These are phyloP conservation scores for Linnemannia schmuckeri DNA, from an alignment of 192 early-diverging fungal species.

Conservation along the genomic window DNA sequence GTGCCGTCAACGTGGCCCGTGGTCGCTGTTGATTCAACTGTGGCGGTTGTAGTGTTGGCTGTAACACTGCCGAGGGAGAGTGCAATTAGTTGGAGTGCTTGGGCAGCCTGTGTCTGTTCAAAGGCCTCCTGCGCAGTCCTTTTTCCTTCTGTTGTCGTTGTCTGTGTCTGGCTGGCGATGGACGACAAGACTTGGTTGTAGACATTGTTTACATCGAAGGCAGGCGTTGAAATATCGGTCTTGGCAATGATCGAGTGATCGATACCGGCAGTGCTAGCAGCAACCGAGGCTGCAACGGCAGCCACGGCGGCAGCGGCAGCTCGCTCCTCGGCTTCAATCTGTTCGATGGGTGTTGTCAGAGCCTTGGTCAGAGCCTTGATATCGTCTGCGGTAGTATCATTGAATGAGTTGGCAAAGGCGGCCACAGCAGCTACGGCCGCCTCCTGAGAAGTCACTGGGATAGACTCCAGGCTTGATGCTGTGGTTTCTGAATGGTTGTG, in stretches of 20 bases:
- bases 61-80: conserved; percentile 25
- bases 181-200: conserved; percentile 35
- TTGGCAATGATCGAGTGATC: background rate
- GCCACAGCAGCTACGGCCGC: conserved; percentile 13
- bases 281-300: conserved; percentile 24
- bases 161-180: conserved; percentile 14
- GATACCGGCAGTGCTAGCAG: conserved; percentile 13
- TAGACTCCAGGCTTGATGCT: background rate
- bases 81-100: conserved; percentile 41
- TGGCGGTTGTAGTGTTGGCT: background rate
- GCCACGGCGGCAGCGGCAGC: conserved; percentile 16
- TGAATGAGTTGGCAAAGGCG: conserved; percentile 2
- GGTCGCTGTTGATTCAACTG: background rate
- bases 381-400: conserved; percentile 21
- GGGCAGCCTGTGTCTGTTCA: conserved; percentile 45
- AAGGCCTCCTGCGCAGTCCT: conserved; percentile 29
- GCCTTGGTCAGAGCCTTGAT: conserved; percentile 41
- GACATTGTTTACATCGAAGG: conserved; percentile 32
- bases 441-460: background rate
- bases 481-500: background rate
- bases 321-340: conserved; percentile 16
- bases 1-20: background rate
- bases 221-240: background rate
- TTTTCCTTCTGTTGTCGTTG: conserved; percentile 12
- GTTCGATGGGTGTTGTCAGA: conserved; percentile 33